Conservation (phyloP, 768 basidiomycete species). For the Amanita rimosa region DNA sequence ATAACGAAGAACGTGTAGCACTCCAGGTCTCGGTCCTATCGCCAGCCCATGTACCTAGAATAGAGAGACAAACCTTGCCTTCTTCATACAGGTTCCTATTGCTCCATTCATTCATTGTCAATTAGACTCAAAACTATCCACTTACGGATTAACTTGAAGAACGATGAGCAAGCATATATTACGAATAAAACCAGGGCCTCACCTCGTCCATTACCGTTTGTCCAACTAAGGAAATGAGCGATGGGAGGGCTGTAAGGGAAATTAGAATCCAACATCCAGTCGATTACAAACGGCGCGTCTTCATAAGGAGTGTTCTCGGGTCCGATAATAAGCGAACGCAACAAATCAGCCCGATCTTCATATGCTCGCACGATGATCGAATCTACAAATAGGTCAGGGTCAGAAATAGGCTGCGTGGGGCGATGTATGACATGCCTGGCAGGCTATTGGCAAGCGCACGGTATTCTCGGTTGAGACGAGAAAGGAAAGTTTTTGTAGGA, state of each 20-base stretch:
- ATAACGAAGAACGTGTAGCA: constrained; percentile 68
- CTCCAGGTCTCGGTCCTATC: constrained; percentile 87
- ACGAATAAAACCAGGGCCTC: constrained; percentile 13
- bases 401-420: not conserved
- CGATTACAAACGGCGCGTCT: constrained; percentile 91
- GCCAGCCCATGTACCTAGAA: constrained; percentile 87
- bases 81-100: constrained; percentile 85
- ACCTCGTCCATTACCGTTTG: constrained; percentile 87
- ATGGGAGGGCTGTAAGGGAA: constrained; percentile 76
- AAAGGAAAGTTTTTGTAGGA: constrained; percentile 63
- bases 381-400: constrained; percentile 29
- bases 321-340: constrained; percentile 84
- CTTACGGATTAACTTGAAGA: constrained; percentile 65
- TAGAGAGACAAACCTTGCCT: constrained; percentile 89
- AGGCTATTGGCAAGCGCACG: constrained; percentile 66
- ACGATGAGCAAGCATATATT: not conserved
- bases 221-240: constrained; percentile 91
- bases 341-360: constrained; percentile 80
- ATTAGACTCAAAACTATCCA: constrained; percentile 5
- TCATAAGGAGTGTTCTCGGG: constrained; percentile 93
- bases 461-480: constrained; percentile 77
- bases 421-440: constrained; percentile 48
- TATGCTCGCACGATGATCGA: constrained; percentile 85
- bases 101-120: not conserved
- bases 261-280: constrained; percentile 81